Percentiles rank a stretch among this genome's conserved stretches.
Conservation (phyloP, 1,284 basidiomycete genomes). For the Schizophyllum commune region DNA sequence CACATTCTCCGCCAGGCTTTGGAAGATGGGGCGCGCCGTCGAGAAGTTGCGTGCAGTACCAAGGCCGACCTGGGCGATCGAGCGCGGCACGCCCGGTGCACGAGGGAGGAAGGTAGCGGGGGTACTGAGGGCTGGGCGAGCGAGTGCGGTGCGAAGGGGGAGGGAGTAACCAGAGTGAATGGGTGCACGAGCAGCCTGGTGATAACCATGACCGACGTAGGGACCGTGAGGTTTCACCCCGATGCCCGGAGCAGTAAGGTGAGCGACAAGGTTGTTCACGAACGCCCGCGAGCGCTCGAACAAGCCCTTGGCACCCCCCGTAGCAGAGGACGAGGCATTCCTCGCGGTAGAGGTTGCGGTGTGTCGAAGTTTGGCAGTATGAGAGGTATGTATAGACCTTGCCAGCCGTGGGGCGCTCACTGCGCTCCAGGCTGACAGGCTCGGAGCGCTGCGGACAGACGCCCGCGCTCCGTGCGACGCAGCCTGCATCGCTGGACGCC, state of each 20-base stretch:
- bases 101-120: slow-evolving; percentile 39
- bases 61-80: slow-evolving; percentile 57
- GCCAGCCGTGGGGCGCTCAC: slow-evolving; percentile 14
- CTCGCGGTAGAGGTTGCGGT: not conserved
- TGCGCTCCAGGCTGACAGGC: not conserved
- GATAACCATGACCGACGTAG: slow-evolving; percentile 26
- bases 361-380: slow-evolving; percentile 21
- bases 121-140: slow-evolving; percentile 18
- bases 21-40: slow-evolving; percentile 63
- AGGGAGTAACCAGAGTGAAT: slow-evolving; percentile 46
- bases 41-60: slow-evolving; percentile 68
- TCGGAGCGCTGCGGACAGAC: slow-evolving; percentile 25
- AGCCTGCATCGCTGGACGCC: slow-evolving; percentile 35
- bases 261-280: slow-evolving; percentile 45
- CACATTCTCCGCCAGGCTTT: slow-evolving; percentile 68
- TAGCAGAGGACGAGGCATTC: not conserved
- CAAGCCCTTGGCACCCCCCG: slow-evolving; percentile 35
- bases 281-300: slow-evolving; percentile 47
- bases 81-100: slow-evolving; percentile 38
- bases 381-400: slow-evolving; percentile 34
- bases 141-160: slow-evolving; percentile 41
- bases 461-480: slow-evolving; percentile 45
- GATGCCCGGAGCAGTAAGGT: slow-evolving; percentile 48
- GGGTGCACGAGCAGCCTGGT: slow-evolving; percentile 27
- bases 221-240: slow-evolving; percentile 29